Evolutionary conservation across 164 flowering plant genomes (phyloP).

Genomic region (Paratinospora sagittata): DNA sequence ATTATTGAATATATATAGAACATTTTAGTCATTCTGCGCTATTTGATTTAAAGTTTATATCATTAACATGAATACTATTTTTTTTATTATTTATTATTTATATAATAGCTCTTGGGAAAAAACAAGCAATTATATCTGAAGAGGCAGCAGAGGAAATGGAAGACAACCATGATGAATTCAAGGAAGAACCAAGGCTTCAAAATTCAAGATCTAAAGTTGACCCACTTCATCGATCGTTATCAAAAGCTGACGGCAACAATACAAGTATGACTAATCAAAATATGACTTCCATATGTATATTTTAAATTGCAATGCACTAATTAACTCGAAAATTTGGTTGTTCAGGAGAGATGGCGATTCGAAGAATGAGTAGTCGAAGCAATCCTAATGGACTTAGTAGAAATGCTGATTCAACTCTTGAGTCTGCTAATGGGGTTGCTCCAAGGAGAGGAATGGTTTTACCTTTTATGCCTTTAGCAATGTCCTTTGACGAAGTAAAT

Average conservation of each 20-base stretch:
- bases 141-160: constrained; percentile 24
- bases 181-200: constrained; percentile 18
- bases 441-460: constrained; percentile 96
- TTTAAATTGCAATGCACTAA: no score
- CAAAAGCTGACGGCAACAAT: constrained; percentile 48
- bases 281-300: neutral
- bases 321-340: neutral
- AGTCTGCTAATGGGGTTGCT: constrained; percentile 50
- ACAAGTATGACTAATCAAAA: constrained; percentile 31
- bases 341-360: constrained; percentile 62
- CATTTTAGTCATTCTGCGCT: no score
- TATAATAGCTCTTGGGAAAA: constrained; percentile 32
- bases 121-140: constrained; percentile 35
- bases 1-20: no score
- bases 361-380: constrained; percentile 45
- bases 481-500: constrained; percentile 65
- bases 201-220: constrained; percentile 25
- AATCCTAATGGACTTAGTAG: constrained; percentile 29
- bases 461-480: constrained; percentile 78
- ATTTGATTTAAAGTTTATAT: no score
- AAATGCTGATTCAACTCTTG: constrained; percentile 40
- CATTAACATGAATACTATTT: no score
- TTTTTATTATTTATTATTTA: no score
- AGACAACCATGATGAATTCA: constrained; percentile 17
- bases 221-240: constrained; percentile 14